Evolutionary conservation across 2,329 filamentous ascomycete species (phyloP), one percentile per base, ranked within the genome.

Genomic region (Emmonsiellopsis sp.): DNA sequence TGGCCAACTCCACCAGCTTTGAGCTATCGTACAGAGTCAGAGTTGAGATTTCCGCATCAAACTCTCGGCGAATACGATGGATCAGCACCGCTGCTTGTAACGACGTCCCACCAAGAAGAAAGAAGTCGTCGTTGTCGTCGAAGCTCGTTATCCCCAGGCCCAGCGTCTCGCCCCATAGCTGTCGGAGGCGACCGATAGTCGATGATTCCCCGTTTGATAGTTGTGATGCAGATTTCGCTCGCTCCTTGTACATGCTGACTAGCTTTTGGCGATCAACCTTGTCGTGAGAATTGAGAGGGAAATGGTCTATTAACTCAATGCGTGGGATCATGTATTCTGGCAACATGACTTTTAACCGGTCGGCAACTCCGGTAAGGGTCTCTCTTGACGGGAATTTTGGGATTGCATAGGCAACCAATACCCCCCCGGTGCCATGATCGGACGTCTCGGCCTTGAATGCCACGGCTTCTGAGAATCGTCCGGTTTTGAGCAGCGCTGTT

Each of bases 251-350:
- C 7, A 51, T 13, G 16, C 50, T 31, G 7, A 44, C 45, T 11
- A 65, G 45, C 2, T 48, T 35, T 30, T 57, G 56, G 16, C 63
- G 58, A 38, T 64, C 63, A 1, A 89, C 79, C 68, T 90, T 90
- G 58, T 84, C 84, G 59, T 87, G 87, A 7, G 82, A 83, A 64
- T 86, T 89, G 5, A 89, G 68, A 1, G 86, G 85, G 44, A 90
- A 75, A 55, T 80, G 79, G 43, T 80, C 73, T 50, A 90, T 79
- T 0, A 83, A 75, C 35, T 90, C 83, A 55, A 86, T 79, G 2
- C 80, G 82, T 0, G 87, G 87, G 1, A 90, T 79, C 2, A 86
- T 85, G 67, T 88, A 89, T 9, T 76, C 74, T 0, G 87, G 85
- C 15, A 90, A 71, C 44, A 84, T 81, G 54, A 77, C 76, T 69